phyloP scores from a whole-genome alignment of 2,329 filamentous ascomycete genomes.

The Cercospora sp. region DNA sequence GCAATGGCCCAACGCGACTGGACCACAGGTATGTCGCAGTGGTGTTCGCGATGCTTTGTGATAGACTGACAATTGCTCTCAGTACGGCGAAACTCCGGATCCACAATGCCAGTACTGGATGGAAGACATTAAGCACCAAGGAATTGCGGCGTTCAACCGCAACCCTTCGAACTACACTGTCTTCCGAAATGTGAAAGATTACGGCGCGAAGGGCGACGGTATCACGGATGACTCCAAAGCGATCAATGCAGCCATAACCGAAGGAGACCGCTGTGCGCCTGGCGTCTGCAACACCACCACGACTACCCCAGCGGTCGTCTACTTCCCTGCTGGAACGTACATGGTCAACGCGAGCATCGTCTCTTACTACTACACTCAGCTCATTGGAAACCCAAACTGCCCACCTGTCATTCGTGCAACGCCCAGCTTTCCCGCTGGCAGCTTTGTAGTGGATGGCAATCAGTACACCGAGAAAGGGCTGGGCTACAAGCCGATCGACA shows the following conservation, averaged over 20 bases:
- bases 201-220: neutral
- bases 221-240: neutral
- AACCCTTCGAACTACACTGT: neutral
- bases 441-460: neutral
- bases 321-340: neutral
- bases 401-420: neutral
- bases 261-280: neutral
- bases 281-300: neutral
- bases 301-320: neutral
- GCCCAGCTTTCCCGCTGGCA: neutral
- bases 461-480: neutral
- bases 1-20: neutral
- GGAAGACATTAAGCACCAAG: constrained; percentile 52
- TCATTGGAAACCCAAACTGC: neutral
- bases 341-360: neutral
- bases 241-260: neutral
- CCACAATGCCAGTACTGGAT: constrained; percentile 41
- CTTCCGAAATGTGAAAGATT: neutral
- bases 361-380: neutral
- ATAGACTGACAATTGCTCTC: neutral
- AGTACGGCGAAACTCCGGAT: neutral
- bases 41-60: neutral
- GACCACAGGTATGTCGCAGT: neutral
- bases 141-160: constrained; percentile 50
- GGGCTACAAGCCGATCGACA: neutral